phyloP scores from a whole-genome alignment of 2,329 filamentous ascomycete species.

The Salinomyces thailandicus region DNA sequence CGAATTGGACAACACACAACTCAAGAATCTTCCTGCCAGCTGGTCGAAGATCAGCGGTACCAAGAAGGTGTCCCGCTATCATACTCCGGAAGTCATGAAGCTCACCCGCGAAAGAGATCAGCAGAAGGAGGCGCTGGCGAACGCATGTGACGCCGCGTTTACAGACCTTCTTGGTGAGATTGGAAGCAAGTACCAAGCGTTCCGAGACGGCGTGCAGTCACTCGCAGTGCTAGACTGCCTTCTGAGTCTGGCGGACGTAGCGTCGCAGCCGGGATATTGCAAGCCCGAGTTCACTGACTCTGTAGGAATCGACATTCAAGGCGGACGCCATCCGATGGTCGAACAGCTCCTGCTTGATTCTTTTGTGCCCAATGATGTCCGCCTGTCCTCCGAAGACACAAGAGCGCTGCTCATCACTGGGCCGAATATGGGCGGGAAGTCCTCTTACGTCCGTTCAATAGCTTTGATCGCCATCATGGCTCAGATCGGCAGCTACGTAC shows the following conservation, averaged over 20 bases:
- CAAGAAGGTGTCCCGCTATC: constrained; percentile 84
- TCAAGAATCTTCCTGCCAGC: constrained; percentile 82
- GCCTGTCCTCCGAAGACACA: constrained; percentile 54
- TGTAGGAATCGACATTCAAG: constrained; percentile 57
- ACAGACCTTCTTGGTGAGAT: constrained; percentile 60
- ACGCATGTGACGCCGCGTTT: constrained; percentile 82
- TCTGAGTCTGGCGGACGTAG: constrained; percentile 73
- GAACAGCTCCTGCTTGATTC: constrained; percentile 75
- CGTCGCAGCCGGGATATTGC: constrained; percentile 75
- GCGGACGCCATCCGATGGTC: constrained; percentile 88
- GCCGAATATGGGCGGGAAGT: constrained; percentile 98
- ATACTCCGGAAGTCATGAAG: constrained; percentile 79
- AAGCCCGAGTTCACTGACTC: constrained; percentile 60
- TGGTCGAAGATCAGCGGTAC: constrained; percentile 95
- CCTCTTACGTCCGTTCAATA: constrained; percentile 87
- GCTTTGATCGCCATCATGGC: constrained; percentile 89
- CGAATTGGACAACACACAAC: constrained; percentile 72
- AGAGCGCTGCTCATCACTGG: constrained; percentile 84
- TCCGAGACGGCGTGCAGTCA: constrained; percentile 78
- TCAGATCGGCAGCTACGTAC: constrained; percentile 89
- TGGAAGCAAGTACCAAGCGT: constrained; percentile 71
- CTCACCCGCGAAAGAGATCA: constrained; percentile 83
- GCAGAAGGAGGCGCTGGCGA: constrained; percentile 84
- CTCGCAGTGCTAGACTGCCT: constrained; percentile 85
- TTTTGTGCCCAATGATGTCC: constrained; percentile 85